A percentile compares a stretch with the other conserved stretches of the same genome.
Evolutionary conservation across 352 stramenopile species (phyloP).

Genomic region (Phytophthora boehmeriae): DNA sequence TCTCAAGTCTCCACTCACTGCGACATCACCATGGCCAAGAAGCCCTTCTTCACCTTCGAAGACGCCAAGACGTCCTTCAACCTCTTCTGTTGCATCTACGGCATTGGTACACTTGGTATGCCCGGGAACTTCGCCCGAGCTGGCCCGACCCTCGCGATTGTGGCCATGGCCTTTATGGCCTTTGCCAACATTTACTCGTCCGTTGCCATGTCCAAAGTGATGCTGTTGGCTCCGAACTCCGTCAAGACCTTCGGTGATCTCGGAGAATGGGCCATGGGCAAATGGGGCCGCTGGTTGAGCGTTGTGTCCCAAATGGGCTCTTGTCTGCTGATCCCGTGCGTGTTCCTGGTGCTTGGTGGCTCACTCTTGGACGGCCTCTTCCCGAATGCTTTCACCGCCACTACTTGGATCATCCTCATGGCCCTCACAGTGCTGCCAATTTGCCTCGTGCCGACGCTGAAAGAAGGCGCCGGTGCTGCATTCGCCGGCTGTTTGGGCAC

Average conservation of each 20-base stretch:
- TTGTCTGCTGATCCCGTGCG: constrained; percentile 1
- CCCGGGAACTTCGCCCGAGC: constrained; percentile 3
- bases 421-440: neutral
- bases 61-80: constrained; percentile 4
- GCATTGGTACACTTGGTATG: constrained; percentile 6
- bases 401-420: constrained; percentile 4
- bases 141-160: neutral
- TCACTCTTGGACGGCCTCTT: neutral
- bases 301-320: neutral
- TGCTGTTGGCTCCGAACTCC: neutral
- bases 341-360: constrained; percentile 1
- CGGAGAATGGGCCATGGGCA: neutral
- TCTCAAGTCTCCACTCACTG: neutral
- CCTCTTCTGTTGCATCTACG: constrained; percentile 5
- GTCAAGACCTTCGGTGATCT: constrained; percentile 4
- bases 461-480: neutral
- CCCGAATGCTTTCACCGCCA: neutral
- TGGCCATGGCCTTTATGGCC: neutral
- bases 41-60: constrained; percentile 4
- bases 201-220: constrained; percentile 3
- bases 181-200: constrained; percentile 4
- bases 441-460: constrained; percentile 1
- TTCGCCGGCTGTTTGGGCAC: constrained; percentile 1
- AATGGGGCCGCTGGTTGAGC: neutral
- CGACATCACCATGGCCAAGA: neutral